Evolutionary conservation across 495 filamentous ascomycete genomes (phyloP), one percentile per base, ranked within the genome.

Genomic region (Sabuloglossum arenarium): DNA sequence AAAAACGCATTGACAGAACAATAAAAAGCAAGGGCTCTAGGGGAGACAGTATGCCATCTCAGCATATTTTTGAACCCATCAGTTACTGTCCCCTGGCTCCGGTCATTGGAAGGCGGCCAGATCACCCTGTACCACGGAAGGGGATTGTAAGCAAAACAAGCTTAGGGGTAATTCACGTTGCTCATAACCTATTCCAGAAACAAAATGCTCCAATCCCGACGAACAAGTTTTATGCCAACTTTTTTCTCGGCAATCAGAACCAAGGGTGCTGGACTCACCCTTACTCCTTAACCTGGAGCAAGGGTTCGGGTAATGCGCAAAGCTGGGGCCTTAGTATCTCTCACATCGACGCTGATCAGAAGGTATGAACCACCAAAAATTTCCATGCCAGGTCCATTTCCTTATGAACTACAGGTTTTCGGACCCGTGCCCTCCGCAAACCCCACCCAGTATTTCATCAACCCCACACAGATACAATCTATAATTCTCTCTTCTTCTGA

Each of bases 221-320:
- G 12, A 93, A 96, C 67, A 96, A 94, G 62, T 98, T 95, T 67
- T 94, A 94, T 62, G 79, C 80, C 54, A 94, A 93, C 51, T 80
- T 94, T 60, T 91, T 90, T 62, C 70, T 96, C 1, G 87, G 81
- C 3, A 75, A 67, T 49, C 88, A 94, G 66, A 75, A 69, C 3
- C 75, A 76, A 37, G 73, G 80, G 0, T 76, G 79, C 0, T 96
- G 85, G 73, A 85, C 86, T 1, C 82, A 93, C 64, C 91, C 91
- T 10, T 98, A 95, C 66, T 82, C 84, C 0, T 60, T 95, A 1
- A 67, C 75, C 37, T 94, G 88, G 86, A 72, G 79, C 1, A 80
- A 78, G 62, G 88, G 88, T 1, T 67, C 67, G 43, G 84, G 85
- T 12, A 71, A 70, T 31, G 69, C 79, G 1, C 63, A 68, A 53